Evolutionary conservation across 306 rosid genomes (phyloP).

Genomic region (Ormosia emarginata): DNA sequence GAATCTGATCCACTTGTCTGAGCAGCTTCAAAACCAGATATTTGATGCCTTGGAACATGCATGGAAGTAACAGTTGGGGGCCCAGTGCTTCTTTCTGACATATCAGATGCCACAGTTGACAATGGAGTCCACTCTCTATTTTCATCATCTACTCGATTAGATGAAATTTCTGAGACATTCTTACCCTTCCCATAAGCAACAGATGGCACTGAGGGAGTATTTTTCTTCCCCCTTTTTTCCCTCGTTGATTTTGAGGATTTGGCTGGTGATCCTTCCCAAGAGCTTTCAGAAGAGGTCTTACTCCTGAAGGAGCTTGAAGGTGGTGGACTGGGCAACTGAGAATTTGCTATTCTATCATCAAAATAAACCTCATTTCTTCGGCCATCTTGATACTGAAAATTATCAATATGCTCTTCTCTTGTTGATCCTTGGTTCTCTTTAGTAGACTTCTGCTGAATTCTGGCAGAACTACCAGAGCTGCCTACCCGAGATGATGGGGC

Average conservation of each 20-base stretch:
- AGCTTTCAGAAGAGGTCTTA: conserved; percentile 77
- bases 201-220: conserved; percentile 39
- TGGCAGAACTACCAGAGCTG: conserved; percentile 43
- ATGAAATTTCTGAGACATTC: conserved; percentile 62
- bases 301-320: conserved; percentile 58
- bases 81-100: conserved; percentile 53
- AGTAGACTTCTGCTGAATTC: conserved; percentile 49
- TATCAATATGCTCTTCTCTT: conserved; percentile 53
- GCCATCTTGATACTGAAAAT: conserved; percentile 68
- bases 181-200: conserved; percentile 55
- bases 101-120: conserved; percentile 45
- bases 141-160: conserved; percentile 63
- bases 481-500: conserved; percentile 42
- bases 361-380: conserved; percentile 57
- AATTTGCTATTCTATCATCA: conserved; percentile 63
- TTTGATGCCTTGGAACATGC: conserved; percentile 60
- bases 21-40: conserved; percentile 61
- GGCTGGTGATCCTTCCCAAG: conserved; percentile 83
- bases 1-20: conserved; percentile 82
- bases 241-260: conserved; percentile 73
- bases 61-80: conserved; percentile 40
- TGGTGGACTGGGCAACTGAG: conserved; percentile 43
- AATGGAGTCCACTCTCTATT: conserved; percentile 61
- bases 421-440: conserved; percentile 53
- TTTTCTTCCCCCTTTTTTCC: conserved; percentile 68